phyloP scores from a whole-genome alignment of 1,284 basidiomycete genomes.

The Athelia sp. region DNA sequence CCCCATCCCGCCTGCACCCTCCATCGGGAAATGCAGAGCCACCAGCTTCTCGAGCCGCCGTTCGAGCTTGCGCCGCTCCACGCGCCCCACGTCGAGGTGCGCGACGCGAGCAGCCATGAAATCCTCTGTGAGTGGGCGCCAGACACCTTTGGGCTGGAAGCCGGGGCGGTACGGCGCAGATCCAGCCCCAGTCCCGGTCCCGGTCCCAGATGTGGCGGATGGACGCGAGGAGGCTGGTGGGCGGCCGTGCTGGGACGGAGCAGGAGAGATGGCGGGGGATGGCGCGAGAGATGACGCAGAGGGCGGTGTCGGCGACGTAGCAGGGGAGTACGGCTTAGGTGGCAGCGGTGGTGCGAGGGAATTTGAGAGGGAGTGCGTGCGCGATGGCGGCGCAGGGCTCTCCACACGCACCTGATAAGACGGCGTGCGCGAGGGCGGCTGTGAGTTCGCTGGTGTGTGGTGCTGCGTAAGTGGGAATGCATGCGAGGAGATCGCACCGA shows the following conservation, averaged over 20 bases:
- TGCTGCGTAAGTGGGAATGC: neutral
- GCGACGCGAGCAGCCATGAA: slow-evolving; percentile 58
- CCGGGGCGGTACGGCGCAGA: slow-evolving; percentile 58
- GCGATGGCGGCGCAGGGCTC: neutral
- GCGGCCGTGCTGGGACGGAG: slow-evolving; percentile 17
- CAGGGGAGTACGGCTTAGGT: slow-evolving; percentile 10
- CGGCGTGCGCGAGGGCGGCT: neutral
- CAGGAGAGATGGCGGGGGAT: slow-evolving; percentile 22
- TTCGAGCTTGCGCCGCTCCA: slow-evolving; percentile 78
- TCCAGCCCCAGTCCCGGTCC: neutral
- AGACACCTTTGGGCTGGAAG: slow-evolving; percentile 66
- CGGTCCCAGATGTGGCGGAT: neutral
- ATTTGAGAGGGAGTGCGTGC: slow-evolving; percentile 5
- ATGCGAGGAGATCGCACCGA: neutral
- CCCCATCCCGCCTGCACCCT: slow-evolving; percentile 4
- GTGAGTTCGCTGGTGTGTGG: neutral
- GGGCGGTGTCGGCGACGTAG: slow-evolving; percentile 16
- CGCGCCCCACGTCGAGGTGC: slow-evolving; percentile 55
- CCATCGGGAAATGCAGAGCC: slow-evolving; percentile 69
- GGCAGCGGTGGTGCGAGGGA: slow-evolving; percentile 4
- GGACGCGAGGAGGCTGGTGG: slow-evolving; percentile 8
- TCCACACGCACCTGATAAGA: neutral
- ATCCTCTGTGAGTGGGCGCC: slow-evolving; percentile 70
- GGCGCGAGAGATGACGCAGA: slow-evolving; percentile 18
- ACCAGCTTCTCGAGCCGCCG: slow-evolving; percentile 84